These are phyloP conservation scores for Monilinia aucupariae DNA, from an alignment of 2,329 filamentous ascomycete genomes.

Conservation along the genomic window DNA sequence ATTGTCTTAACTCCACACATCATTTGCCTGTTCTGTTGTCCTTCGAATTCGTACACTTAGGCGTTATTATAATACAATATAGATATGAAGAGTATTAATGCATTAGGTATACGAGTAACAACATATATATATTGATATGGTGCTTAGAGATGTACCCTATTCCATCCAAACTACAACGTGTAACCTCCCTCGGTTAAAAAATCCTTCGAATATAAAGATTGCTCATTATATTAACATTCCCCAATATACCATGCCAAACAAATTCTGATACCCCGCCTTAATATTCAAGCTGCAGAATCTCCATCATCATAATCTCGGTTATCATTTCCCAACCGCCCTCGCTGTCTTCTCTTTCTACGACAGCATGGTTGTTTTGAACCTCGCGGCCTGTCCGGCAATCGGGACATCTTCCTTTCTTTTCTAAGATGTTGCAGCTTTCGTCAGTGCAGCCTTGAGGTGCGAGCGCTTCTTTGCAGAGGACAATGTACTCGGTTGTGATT, in stretches of 20 bases:
- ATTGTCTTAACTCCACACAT: too few relatives aligned
- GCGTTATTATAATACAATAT: not conserved
- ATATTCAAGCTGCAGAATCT: not conserved
- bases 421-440: not conserved
- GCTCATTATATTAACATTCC: not conserved
- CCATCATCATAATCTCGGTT: not conserved
- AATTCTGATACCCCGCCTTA: too few relatives aligned
- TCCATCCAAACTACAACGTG: not conserved
- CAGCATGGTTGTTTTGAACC: not conserved
- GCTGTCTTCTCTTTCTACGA: too few relatives aligned
- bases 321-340: not conserved
- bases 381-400: not conserved
- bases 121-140: not conserved
- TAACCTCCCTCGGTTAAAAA: not conserved
- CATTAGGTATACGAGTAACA: not conserved
- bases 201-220: not conserved
- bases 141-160: not conserved
- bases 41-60: not conserved
- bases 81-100: too few relatives aligned
- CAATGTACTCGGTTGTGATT: not conserved
- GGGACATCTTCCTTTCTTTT: slow-evolving; percentile 2
- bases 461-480: not conserved
- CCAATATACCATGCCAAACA: not conserved
- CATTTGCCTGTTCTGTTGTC: too few relatives aligned
- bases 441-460: not conserved